Percentiles rank a stretch among this genome's conserved stretches.
Conservation (phyloP, 768 basidiomycete genomes). For the Pulveroboletus ravenelii region DNA sequence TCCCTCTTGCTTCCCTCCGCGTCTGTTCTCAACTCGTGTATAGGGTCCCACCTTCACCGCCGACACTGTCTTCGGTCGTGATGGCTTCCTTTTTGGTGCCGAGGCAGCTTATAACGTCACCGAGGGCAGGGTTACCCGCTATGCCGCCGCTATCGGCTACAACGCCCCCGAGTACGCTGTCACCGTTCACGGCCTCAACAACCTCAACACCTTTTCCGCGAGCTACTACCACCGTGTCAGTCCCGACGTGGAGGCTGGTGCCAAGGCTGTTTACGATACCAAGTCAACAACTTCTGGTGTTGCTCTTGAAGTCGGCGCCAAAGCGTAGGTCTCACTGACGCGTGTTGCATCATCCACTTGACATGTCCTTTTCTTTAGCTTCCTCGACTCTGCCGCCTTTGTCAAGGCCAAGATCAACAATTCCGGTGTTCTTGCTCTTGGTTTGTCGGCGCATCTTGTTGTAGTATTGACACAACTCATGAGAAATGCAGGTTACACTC, state of each 20-base stretch:
- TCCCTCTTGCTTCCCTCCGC: not conserved
- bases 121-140: conserved; percentile 86
- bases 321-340: conserved; percentile 58
- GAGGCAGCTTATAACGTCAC: conserved; percentile 97
- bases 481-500: conserved; percentile 67
- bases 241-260: conserved; percentile 88
- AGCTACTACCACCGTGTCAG: conserved; percentile 98
- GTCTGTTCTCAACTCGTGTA: conserved; percentile 2
- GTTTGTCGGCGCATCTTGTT: conserved; percentile 33
- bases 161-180: conserved; percentile 95
- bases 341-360: not conserved
- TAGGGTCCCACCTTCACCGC: conserved; percentile 97
- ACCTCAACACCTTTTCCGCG: conserved; percentile 88
- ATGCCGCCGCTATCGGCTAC: conserved; percentile 89
- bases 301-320: conserved; percentile 90
- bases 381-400: conserved; percentile 84
- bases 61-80: conserved; percentile 91
- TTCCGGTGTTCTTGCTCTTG: conserved; percentile 82
- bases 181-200: conserved; percentile 91
- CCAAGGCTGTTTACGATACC: conserved; percentile 94
- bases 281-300: conserved; percentile 85
- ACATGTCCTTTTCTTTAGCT: conserved; percentile 34
- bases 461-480: conserved; percentile 8
- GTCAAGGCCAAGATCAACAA: conserved; percentile 99
- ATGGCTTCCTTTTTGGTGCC: conserved; percentile 94